Base-by-base conservation (phyloP, 2,329 filamentous ascomycete species). In the Coniochaeta sp. region DNA sequence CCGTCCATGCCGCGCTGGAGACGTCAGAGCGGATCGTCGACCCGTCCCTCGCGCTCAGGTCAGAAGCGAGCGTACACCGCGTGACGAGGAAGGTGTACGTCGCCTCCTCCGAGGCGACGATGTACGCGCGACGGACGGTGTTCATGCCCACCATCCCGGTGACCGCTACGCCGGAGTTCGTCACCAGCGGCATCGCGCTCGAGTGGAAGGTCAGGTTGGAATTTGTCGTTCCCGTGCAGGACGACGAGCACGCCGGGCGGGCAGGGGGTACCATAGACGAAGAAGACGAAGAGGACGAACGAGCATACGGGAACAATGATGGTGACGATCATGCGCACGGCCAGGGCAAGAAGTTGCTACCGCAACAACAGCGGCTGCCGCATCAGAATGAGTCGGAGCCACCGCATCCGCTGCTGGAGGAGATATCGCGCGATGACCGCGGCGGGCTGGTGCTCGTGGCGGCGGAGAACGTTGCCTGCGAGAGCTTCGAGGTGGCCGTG, bases 121-220 rank as follows among this genome's bases (percentile, higher is more conserved):
- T 98, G 4, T 97, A 89, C 71, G 86, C 92, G 1, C 83, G 89
- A 8, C 83, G 91, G 57, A 81, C 93, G 24, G 85, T 90, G 7
- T 97, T 98, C 68, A 87, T 81, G 9, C 89, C 92, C 0, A 89
- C 90, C 0, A 92, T 99, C 57, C 95, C 95, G 0, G 82, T 89
- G 19, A 82, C 81, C 16, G 92, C 91, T 0, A 96, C 93, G 0
- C 95, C 95, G 0, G 92, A 95, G 64, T 96, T 99, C 66, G 83
- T 96, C 55, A 99, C 95, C 0, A 96, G 87, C 63, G 93, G 93
- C 1, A 85, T 99, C 4, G 89, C 85, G 64, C 78, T 97, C 28
- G 89, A 91, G 65, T 99, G 95, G 95, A 90, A 89, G 71, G 79
- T 99, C 36, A 81, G 91, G 1, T 86, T 99, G 61, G 93, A 98